A percentile compares a stretch with the other conserved stretches of the same genome.
phyloP scores from a whole-genome alignment of 345 rosid species.

The Raphanus raphanistrum region DNA sequence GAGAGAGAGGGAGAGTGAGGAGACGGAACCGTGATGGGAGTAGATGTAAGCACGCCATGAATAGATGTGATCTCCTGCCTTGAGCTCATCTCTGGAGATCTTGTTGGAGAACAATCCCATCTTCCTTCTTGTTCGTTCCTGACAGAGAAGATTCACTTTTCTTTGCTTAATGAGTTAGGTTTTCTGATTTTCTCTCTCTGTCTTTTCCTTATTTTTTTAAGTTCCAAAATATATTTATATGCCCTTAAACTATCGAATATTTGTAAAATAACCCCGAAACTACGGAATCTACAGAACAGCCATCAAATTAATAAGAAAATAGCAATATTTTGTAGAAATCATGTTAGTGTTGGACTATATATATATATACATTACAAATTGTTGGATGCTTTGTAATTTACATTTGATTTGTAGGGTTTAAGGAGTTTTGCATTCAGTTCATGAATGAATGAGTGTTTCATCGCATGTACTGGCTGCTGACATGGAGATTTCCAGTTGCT shows the following conservation, averaged over 20 bases:
- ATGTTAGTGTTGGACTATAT: neutral
- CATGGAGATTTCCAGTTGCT: no score
- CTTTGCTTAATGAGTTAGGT: slow-evolving; percentile 1
- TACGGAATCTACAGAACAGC: neutral
- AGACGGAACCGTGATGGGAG: slow-evolving; percentile 60
- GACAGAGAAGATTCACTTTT: neutral
- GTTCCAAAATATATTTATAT: neutral
- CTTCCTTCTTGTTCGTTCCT: neutral
- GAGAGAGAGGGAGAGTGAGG: neutral
- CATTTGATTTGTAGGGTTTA: no score
- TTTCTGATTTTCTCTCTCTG: neutral
- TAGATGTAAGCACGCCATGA: slow-evolving; percentile 73
- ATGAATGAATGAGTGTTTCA: no score
- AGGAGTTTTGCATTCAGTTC: no score
- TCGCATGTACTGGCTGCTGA: no score
- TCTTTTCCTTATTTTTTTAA: neutral
- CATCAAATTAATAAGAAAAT: neutral
- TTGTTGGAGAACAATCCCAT: slow-evolving; percentile 66
- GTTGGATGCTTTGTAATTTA: no score
- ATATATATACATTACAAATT: neutral
- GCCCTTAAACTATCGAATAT: neutral
- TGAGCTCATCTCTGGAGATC: slow-evolving; percentile 50
- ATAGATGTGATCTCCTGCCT: slow-evolving; percentile 72
- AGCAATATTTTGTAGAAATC: neutral
- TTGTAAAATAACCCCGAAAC: neutral